Evolutionary conservation across 192 early-diverging fungal genomes (phyloP), one percentile per base, ranked within the genome.

Genomic region (Pilaira anomala): DNA sequence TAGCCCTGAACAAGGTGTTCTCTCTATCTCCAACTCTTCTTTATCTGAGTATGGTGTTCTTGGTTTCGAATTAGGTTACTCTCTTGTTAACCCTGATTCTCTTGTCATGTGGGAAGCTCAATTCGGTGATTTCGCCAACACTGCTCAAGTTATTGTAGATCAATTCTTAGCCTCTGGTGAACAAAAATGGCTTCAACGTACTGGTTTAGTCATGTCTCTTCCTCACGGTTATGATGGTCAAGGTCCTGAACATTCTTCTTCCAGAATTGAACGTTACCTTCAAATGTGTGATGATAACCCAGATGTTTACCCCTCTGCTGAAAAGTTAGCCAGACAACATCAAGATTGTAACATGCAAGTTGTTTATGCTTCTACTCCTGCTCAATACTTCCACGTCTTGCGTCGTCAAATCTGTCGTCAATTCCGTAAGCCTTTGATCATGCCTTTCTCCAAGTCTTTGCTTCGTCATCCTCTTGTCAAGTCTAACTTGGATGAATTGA

Each of bases 301-400:
- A 16, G 90, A 90, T 77, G 72, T 79, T 39, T 93, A 80, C 80
- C 91, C 91, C 3, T 71, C 85, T 11, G 77, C 81, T 13, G 91
- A 92, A 73, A 89, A 91, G 74, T 69, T 91, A 48, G 78, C 92
- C 22, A 86, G 96, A 44, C 95, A 97, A 80, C 94, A 96, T 72
- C 96, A 97, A 78, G 95, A 97, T 77, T 94, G 92, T 81, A 98
- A 95, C 84, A 94, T 97, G 88, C 93, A 96, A 82, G 90, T 98
- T 13, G 88, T 95, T 12, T 94, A 96, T 83, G 89, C 91, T 50
- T 90, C 94, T n/a, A 96, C 95, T 14, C 96, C 96, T n/a, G 85
- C 90, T 64, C 96, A 98, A 76, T 97, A 93, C 84, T 98, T 94
- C 89, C 96, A 98, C 68, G 91, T 78, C 1, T 79, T 98, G 68